Conservation (phyloP, 2,329 filamentous ascomycete species). For the Cadophora luteo-olivacea region DNA sequence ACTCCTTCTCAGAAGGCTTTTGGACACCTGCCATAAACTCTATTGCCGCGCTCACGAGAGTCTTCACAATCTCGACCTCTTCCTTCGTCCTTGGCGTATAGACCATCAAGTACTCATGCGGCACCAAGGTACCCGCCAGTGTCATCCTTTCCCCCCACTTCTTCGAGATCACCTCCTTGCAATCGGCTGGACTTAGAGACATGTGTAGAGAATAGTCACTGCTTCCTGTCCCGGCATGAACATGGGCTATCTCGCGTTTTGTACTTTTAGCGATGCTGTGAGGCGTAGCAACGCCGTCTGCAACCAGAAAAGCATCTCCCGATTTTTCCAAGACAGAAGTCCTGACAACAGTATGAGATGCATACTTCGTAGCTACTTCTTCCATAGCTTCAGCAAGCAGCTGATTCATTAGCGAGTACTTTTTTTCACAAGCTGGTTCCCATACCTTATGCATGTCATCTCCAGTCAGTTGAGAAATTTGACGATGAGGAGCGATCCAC, state of each 20-base stretch:
- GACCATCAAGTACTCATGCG: slow-evolving; percentile 36
- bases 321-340: slow-evolving; percentile 37
- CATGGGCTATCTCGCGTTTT: slow-evolving; percentile 37
- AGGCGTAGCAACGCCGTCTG: slow-evolving; percentile 29
- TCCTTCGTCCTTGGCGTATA: slow-evolving; percentile 38
- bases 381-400: slow-evolving; percentile 29
- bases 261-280: slow-evolving; percentile 33
- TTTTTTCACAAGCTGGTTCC: neutral
- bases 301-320: slow-evolving; percentile 35
- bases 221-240: slow-evolving; percentile 33
- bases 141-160: slow-evolving; percentile 40
- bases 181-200: slow-evolving; percentile 36
- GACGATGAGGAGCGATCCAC: slow-evolving; percentile 38
- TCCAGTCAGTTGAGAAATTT: slow-evolving; percentile 30
- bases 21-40: slow-evolving; percentile 37
- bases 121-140: slow-evolving; percentile 35
- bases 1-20: neutral
- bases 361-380: slow-evolving; percentile 27
- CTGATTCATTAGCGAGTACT: slow-evolving; percentile 17
- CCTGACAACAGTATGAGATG: slow-evolving; percentile 26
- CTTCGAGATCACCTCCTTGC: slow-evolving; percentile 38
- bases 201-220: slow-evolving; percentile 38
- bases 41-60: slow-evolving; percentile 36
- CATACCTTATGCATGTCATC: slow-evolving; percentile 35
- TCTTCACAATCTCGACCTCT: slow-evolving; percentile 34